A percentile compares a stretch with the other conserved stretches of the same genome.
phyloP scores from a whole-genome alignment of 169 alveolate species.

The Hepatocystis sp. region DNA sequence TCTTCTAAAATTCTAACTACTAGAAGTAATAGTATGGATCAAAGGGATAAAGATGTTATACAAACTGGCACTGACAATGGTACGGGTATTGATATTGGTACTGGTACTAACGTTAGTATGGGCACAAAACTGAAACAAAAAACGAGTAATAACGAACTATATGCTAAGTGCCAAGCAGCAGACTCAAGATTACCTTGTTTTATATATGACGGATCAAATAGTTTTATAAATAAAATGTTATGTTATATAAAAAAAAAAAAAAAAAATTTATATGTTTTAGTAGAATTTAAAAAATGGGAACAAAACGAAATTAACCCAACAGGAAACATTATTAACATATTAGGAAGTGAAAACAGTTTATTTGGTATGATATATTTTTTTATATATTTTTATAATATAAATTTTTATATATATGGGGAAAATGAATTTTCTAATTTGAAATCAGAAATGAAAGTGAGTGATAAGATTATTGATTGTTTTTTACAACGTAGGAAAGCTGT shows the following conservation, averaged over 20 bases:
- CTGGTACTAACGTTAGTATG: too few species aligned
- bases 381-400: constrained; percentile 45
- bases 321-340: constrained; percentile 57
- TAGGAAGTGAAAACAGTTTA: constrained; percentile 65
- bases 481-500: constrained; percentile 5
- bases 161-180: constrained; percentile 46
- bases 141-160: not conserved
- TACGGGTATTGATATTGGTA: too few species aligned
- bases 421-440: constrained; percentile 35
- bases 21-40: too few species aligned
- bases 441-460: constrained; percentile 6
- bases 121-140: not conserved
- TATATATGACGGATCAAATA: constrained; percentile 25
- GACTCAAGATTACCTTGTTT: constrained; percentile 62
- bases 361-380: constrained; percentile 61
- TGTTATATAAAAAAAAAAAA: constrained; percentile 38
- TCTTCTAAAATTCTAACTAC: too few species aligned
- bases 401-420: constrained; percentile 34
- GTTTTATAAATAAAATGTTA: constrained; percentile 10
- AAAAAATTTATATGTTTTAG: constrained; percentile 38
- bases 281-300: constrained; percentile 61
- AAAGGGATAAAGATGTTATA: too few species aligned
- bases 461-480: constrained; percentile 18
- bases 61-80: too few species aligned
- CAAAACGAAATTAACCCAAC: constrained; percentile 46